These are phyloP conservation scores for Solanum chiquidenum DNA, from an alignment of 257 asterid genomes.

Conservation along the genomic window DNA sequence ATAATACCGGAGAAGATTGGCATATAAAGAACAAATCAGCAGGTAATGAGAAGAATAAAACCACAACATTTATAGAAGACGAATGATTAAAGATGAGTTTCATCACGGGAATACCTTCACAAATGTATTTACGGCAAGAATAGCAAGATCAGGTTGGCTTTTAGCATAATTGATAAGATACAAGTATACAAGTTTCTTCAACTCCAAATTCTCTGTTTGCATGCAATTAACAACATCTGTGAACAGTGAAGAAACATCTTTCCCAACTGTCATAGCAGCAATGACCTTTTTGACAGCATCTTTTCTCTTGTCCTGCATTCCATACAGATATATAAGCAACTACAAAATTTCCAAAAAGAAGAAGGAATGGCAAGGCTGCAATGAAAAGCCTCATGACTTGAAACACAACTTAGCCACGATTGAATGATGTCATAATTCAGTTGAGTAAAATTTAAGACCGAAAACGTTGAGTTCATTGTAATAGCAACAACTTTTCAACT, in stretches of 20 bases:
- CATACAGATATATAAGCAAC: neutral
- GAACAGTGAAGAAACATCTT: conserved; percentile 93
- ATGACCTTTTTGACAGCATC: conserved; percentile 99
- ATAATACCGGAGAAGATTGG: neutral
- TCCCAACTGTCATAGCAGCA: conserved; percentile 99
- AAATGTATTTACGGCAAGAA: conserved; percentile 94
- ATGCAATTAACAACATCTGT: conserved; percentile 98
- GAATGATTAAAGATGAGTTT: neutral
- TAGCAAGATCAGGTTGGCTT: conserved; percentile 99
- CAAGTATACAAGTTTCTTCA: conserved; percentile 89
- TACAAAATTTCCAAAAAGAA: neutral
- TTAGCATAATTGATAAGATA: conserved; percentile 97
- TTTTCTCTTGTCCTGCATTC: conserved; percentile 85
- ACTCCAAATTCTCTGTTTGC: conserved; percentile 99
- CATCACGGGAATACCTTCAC: conserved; percentile 54
- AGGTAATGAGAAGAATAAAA: neutral
- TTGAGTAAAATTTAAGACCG: neutral
- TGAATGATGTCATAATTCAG: neutral
- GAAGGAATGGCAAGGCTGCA: neutral
- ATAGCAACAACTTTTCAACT: neutral
- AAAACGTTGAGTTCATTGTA: neutral
- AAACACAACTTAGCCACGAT: neutral
- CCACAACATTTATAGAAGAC: neutral
- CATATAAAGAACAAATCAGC: neutral
- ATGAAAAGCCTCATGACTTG: neutral